Conservation (phyloP, 2,329 filamentous ascomycete genomes). For the Venturia aucupariae region DNA sequence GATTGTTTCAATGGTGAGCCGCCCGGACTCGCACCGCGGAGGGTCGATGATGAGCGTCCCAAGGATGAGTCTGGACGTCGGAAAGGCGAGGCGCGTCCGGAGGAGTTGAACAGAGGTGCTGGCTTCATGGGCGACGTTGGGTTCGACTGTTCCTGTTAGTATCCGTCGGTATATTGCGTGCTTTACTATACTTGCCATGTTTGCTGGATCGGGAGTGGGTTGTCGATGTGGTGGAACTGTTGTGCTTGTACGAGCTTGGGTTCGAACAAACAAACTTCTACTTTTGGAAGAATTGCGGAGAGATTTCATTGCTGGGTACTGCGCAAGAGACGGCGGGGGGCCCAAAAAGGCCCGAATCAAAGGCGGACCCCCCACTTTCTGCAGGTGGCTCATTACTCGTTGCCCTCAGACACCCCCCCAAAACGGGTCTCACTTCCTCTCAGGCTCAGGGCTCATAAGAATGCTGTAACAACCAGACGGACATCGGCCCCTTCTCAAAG, state of each 20-base stretch:
- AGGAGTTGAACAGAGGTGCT: slow-evolving; percentile 36
- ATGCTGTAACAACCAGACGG: no score
- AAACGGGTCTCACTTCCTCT: no score
- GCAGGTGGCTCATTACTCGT: no score
- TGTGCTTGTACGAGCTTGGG: not conserved
- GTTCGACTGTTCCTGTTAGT: slow-evolving; percentile 11
- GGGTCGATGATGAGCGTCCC: slow-evolving; percentile 29
- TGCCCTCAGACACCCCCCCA: not conserved
- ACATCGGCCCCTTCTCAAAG: not conserved
- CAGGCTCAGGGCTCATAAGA: no score
- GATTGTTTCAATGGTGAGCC: slow-evolving; percentile 16
- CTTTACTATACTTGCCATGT: not conserved
- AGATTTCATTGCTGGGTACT: not conserved
- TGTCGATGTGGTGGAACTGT: slow-evolving; percentile 9
- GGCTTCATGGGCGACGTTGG: slow-evolving; percentile 28
- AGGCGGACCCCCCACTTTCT: no score
- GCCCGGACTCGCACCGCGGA: slow-evolving; percentile 19
- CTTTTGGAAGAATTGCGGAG: not conserved
- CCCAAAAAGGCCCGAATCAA: no score
- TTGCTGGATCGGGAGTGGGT: not conserved
- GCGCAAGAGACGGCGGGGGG: not conserved
- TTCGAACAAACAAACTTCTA: slow-evolving; percentile 5
- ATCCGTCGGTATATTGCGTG: not conserved
- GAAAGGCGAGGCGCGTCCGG: slow-evolving; percentile 36
- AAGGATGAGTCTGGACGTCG: slow-evolving; percentile 34